Conservation (phyloP, 164 flowering plant species). For the Malania oleifera region DNA sequence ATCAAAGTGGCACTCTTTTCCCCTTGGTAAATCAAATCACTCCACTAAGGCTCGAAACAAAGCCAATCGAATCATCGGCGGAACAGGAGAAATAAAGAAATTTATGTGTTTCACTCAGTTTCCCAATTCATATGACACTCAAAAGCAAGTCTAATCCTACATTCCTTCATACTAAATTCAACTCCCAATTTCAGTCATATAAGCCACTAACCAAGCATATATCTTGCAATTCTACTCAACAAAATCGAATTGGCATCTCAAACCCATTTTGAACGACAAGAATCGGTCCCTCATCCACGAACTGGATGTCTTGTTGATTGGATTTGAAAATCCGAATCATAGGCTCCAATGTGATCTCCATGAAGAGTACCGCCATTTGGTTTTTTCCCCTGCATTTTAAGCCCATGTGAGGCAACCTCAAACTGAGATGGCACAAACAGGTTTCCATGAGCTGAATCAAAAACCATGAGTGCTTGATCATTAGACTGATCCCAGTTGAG, state of each 20-base stretch:
- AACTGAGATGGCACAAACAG: constrained; percentile 12
- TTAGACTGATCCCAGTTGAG: constrained; percentile 20
- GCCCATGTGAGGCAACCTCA: constrained; percentile 17
- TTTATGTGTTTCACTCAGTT: not conserved
- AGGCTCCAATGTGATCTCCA: constrained; percentile 15
- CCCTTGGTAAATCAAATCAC: too few species aligned
- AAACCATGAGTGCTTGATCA: constrained; percentile 21
- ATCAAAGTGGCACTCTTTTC: too few species aligned
- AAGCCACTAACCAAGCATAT: not conserved
- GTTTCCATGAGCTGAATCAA: constrained; percentile 17
- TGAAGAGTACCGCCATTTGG: constrained; percentile 10
- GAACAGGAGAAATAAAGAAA: not conserved
- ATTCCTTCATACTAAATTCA: not conserved
- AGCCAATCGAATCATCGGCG: too few species aligned
- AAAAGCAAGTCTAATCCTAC: not conserved
- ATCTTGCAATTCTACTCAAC: not conserved
- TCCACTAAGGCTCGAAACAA: too few species aligned
- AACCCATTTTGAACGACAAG: not conserved
- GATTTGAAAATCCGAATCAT: constrained; percentile 13
- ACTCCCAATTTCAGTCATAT: not conserved
- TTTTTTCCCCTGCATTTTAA: constrained; percentile 17
- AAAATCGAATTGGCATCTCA: not conserved
- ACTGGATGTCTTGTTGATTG: constrained; percentile 11
- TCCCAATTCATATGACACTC: not conserved
- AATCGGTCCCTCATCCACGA: constrained; percentile 2